Percentiles rank a stretch among this genome's conserved stretches.
Conservation (phyloP, 306 rosid species). For the Casuarina equisetifolia region DNA sequence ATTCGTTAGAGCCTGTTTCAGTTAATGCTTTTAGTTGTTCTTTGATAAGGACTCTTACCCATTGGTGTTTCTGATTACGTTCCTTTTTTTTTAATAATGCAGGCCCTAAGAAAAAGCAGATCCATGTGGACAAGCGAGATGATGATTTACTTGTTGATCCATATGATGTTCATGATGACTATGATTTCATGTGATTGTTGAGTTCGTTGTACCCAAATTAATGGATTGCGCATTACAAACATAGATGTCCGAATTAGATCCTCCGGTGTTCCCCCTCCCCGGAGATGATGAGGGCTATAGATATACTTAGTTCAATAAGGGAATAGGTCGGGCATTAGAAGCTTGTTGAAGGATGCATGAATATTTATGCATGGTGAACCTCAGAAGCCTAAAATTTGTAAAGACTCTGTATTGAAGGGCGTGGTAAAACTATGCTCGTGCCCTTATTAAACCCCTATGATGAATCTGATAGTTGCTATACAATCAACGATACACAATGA, state of each 20-base stretch:
- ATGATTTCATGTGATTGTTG: slow-evolving; percentile 82
- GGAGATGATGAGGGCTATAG: slow-evolving; percentile 34
- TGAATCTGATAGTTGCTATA: too few species aligned
- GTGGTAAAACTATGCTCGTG: too few species aligned
- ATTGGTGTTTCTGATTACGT: not conserved
- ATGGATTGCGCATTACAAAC: slow-evolving; percentile 31
- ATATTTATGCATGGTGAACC: too few species aligned
- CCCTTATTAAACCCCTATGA: too few species aligned
- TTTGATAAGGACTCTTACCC: not conserved
- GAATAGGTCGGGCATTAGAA: slow-evolving; percentile 15
- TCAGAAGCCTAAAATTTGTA: too few species aligned
- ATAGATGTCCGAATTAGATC: slow-evolving; percentile 37
- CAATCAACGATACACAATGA: too few species aligned
- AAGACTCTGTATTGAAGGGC: too few species aligned
- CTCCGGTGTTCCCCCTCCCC: slow-evolving; percentile 34
- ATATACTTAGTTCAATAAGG: slow-evolving; percentile 38
- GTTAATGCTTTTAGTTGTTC: not conserved
- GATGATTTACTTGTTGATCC: slow-evolving; percentile 57
- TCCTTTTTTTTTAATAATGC: not conserved
- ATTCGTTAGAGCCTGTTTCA: too few species aligned
- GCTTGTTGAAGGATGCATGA: too few species aligned
- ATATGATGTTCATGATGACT: slow-evolving; percentile 73
- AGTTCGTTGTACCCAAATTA: slow-evolving; percentile 22
- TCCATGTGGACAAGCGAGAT: slow-evolving; percentile 73
- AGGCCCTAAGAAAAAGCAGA: slow-evolving; percentile 91